Evolutionary conservation across 2,329 filamentous ascomycete species (phyloP).

Genomic region (Zymoseptoria crescenta): DNA sequence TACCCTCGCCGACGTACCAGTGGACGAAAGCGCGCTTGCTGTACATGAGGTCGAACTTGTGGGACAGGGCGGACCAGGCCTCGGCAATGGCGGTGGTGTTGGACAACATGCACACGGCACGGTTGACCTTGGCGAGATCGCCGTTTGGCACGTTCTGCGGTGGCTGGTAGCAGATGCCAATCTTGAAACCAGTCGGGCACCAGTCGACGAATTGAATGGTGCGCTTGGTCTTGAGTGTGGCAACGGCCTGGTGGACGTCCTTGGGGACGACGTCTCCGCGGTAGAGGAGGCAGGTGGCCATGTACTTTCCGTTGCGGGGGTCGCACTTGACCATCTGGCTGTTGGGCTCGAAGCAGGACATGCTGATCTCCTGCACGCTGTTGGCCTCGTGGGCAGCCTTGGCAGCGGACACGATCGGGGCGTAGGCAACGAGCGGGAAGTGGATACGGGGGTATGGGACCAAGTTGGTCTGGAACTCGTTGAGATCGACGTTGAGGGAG

Average conservation of each 20-base stretch:
- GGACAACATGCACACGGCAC: conserved; percentile 97
- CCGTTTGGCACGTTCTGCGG: conserved; percentile 93
- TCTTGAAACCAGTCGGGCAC: conserved; percentile 99
- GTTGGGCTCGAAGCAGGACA: conserved; percentile 98
- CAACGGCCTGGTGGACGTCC: conserved; percentile 85
- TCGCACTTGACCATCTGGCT: conserved; percentile 99
- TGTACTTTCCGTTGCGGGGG: conserved; percentile 98
- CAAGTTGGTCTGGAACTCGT: conserved; percentile 99
- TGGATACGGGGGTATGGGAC: conserved; percentile 98
- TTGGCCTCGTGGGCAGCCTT: conserved; percentile 98
- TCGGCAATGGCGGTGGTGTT: conserved; percentile 98
- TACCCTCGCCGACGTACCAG: conserved; percentile 99
- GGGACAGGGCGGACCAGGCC: conserved; percentile 90
- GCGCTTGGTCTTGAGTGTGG: conserved; percentile 97
- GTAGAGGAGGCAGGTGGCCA: conserved; percentile 97
- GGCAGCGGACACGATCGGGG: conserved; percentile 86
- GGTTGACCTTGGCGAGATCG: conserved; percentile 95
- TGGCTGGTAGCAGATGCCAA: conserved; percentile 99
- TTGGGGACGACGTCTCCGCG: conserved; percentile 97
- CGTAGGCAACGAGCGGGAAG: conserved; percentile 96
- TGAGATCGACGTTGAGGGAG: conserved; percentile 97
- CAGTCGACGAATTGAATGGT: conserved; percentile 99
- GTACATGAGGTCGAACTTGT: conserved; percentile 99
- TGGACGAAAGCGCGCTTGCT: conserved; percentile 99
- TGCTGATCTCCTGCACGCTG: conserved; percentile 96